Percentiles rank a stretch among this genome's conserved stretches.
Conservation (phyloP, 768 basidiomycete species). For the Boletus vermiculosoides region DNA sequence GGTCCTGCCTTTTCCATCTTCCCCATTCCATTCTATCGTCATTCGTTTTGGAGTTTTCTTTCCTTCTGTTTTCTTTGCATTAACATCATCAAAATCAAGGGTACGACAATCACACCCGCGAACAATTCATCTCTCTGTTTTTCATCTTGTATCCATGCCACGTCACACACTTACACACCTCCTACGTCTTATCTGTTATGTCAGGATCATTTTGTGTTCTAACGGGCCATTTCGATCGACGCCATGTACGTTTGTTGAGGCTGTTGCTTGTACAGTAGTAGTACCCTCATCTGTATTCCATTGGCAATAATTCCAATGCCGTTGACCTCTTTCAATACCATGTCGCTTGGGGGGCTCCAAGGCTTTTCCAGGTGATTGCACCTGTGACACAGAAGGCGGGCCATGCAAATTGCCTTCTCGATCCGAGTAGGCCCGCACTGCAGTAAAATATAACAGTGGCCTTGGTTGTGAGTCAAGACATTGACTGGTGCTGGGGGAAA, state of each 20-base stretch:
- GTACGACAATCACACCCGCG: conserved; percentile 9
- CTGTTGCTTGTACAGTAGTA: conserved; percentile 9
- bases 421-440: no score
- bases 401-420: no score
- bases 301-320: neutral
- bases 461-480: no score
- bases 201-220: conserved; percentile 4
- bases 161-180: neutral
- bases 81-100: conserved; percentile 2
- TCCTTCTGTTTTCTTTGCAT: conserved; percentile 7
- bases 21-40: conserved; percentile 1
- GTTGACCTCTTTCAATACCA: neutral
- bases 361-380: no score
- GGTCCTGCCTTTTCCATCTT: neutral
- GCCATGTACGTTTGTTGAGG: conserved; percentile 4
- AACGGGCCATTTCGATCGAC: neutral
- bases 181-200: conserved; percentile 9
- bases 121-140: conserved; percentile 3
- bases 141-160: conserved; percentile 18
- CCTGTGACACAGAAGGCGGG: no score
- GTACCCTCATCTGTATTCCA: neutral
- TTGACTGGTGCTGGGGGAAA: no score
- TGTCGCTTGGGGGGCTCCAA: neutral
- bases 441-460: no score
- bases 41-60: conserved; percentile 11